phyloP scores from a whole-genome alignment of 2,329 filamentous ascomycete species.

The Alternaria tenuissima region DNA sequence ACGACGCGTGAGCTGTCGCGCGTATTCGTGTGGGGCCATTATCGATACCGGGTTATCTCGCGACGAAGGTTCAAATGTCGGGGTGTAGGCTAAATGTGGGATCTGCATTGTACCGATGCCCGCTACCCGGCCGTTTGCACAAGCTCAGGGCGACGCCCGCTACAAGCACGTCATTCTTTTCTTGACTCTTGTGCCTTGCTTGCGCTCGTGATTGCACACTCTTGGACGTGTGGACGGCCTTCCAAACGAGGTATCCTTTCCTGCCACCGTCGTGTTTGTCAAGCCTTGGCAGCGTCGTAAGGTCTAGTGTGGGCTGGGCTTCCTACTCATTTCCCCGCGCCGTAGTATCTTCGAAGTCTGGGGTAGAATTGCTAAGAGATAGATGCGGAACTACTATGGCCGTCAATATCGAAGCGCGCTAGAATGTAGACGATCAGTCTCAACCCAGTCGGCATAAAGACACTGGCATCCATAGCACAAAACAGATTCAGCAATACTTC shows the following conservation, averaged over 20 bases:
- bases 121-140: constrained; percentile 17
- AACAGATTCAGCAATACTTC: neutral
- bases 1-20: constrained; percentile 7
- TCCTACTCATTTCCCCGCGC: neutral
- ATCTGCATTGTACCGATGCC: constrained; percentile 41
- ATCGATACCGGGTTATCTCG: constrained; percentile 34
- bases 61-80: constrained; percentile 12
- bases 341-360: neutral
- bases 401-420: neutral
- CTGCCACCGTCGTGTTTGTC: neutral
- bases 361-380: neutral
- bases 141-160: constrained; percentile 11
- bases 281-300: neutral
- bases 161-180: neutral
- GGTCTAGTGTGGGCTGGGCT: neutral
- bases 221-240: neutral
- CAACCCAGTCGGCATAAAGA: neutral
- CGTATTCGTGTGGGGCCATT: constrained; percentile 16
- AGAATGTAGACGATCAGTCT: neutral
- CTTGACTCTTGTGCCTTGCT: neutral
- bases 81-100: constrained; percentile 24
- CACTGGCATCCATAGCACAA: too few species aligned
- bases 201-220: neutral
- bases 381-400: neutral
- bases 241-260: constrained; percentile 9